phyloP scores from a whole-genome alignment of 495 filamentous ascomycete genomes.

The Astrothelium subdiscretum region DNA sequence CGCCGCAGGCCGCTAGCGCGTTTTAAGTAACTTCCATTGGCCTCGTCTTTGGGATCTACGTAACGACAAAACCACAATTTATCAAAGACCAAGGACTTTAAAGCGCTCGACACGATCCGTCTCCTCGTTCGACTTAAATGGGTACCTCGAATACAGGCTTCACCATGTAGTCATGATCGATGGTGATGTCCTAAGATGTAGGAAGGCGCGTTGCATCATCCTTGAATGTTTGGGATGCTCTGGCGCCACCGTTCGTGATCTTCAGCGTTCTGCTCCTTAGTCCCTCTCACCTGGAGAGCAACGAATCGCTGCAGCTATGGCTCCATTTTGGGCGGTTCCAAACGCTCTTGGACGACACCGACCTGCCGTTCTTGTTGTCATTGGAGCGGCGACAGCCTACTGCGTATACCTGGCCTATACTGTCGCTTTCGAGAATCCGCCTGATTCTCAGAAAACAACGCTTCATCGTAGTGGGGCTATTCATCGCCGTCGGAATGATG shows the following conservation, averaged over 20 bases:
- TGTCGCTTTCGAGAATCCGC: background rate
- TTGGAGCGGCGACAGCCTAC: conserved; percentile 17
- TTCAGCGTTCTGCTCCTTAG: background rate
- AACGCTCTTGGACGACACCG: conserved; percentile 13
- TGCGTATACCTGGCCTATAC: conserved; percentile 19
- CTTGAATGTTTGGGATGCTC: background rate
- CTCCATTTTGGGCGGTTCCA: background rate
- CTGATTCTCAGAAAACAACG: background rate
- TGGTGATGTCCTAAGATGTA: background rate
- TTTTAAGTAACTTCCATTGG: too few relatives aligned
- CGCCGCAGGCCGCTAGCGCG: too few relatives aligned
- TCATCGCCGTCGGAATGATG: conserved; percentile 26
- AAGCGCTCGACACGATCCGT: too few relatives aligned
- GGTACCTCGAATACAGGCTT: background rate
- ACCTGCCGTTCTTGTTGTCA: conserved; percentile 17
- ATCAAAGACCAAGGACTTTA: too few relatives aligned
- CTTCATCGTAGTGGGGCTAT: conserved; percentile 51
- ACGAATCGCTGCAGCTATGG: conserved; percentile 1
- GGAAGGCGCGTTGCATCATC: background rate
- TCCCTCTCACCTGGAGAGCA: background rate
- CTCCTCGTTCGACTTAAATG: too few relatives aligned
- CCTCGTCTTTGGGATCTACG: background rate
- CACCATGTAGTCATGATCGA: background rate
- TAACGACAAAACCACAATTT: background rate
- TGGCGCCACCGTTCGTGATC: background rate